phyloP scores from a whole-genome alignment of 306 rosid genomes.

The Dryas alaskensis region DNA sequence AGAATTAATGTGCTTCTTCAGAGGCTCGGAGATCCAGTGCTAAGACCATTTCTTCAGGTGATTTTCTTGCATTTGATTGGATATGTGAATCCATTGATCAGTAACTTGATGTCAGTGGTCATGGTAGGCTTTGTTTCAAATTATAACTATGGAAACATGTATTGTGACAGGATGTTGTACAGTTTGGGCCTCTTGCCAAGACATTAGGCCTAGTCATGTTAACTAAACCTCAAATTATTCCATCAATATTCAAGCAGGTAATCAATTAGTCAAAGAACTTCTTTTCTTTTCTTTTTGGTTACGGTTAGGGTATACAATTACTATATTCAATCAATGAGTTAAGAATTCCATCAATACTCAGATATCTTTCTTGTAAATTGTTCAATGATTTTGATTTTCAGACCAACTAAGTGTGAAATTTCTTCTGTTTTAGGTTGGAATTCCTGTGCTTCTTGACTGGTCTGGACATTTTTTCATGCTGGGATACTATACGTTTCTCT shows the following conservation, averaged over 20 bases:
- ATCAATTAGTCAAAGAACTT: conserved; percentile 14
- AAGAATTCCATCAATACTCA: neutral
- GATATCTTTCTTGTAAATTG: no score
- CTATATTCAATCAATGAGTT: neutral
- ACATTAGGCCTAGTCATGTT: conserved; percentile 88
- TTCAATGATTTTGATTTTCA: neutral
- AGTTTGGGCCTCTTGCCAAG: conserved; percentile 87
- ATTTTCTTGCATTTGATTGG: conserved; percentile 4
- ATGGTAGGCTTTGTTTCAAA: neutral
- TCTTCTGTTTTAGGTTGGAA: conserved; percentile 60
- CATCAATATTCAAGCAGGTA: conserved; percentile 92
- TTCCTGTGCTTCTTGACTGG: conserved; percentile 87
- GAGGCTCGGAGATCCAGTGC: conserved; percentile 94
- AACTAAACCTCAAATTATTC: conserved; percentile 78
- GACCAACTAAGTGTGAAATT: neutral
- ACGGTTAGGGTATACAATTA: neutral
- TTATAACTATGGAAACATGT: neutral
- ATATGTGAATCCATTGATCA: conserved; percentile 18
- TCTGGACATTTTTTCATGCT: conserved; percentile 74
- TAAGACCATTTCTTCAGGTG: conserved; percentile 93
- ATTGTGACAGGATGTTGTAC: conserved; percentile 81
- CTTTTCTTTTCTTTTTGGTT: neutral
- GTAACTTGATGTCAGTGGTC: neutral
- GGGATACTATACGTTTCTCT: conserved; percentile 72
- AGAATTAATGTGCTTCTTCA: conserved; percentile 31